Percentiles rank a stretch among this genome's conserved stretches.
Evolutionary conservation across 331 rosid genomes (phyloP).

Genomic region (Malus hybrid): DNA sequence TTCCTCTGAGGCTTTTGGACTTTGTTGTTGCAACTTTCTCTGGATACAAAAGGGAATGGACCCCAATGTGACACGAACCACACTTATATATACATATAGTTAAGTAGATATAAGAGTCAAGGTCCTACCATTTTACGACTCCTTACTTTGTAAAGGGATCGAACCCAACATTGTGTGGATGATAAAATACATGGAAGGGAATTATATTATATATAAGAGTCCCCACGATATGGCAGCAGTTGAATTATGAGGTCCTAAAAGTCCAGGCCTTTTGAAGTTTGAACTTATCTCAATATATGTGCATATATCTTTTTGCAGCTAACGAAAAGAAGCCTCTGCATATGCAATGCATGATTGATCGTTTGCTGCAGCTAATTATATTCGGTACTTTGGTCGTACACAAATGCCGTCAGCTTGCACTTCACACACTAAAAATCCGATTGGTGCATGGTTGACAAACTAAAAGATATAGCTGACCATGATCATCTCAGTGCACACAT

Average conservation of each 20-base stretch:
- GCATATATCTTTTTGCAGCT: background rate
- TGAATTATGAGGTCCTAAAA: background rate
- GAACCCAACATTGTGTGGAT: background rate
- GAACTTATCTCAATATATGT: background rate
- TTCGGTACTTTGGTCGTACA: background rate
- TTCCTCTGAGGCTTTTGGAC: constrained; percentile 6
- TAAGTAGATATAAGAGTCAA: background rate
- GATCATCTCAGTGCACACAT: background rate
- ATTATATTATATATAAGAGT: background rate
- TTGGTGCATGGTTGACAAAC: too few species aligned
- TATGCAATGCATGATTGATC: background rate
- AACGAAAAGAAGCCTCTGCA: too few species aligned
- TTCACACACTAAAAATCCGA: too few species aligned
- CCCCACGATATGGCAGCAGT: constrained; percentile 1
- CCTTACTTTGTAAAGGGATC: background rate
- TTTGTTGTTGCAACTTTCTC: constrained; percentile 4
- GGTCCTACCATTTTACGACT: constrained; percentile 10
- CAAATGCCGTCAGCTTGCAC: background rate
- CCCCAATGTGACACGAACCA: constrained; percentile 33
- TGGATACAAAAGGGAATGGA: constrained; percentile 21
- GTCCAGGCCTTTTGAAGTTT: background rate
- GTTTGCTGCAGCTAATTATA: background rate
- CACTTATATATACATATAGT: background rate
- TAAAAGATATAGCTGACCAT: too few species aligned
- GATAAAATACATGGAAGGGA: background rate